phyloP scores from a whole-genome alignment of 2,329 filamentous ascomycete genomes.

The Neofusicoccum parvum region DNA sequence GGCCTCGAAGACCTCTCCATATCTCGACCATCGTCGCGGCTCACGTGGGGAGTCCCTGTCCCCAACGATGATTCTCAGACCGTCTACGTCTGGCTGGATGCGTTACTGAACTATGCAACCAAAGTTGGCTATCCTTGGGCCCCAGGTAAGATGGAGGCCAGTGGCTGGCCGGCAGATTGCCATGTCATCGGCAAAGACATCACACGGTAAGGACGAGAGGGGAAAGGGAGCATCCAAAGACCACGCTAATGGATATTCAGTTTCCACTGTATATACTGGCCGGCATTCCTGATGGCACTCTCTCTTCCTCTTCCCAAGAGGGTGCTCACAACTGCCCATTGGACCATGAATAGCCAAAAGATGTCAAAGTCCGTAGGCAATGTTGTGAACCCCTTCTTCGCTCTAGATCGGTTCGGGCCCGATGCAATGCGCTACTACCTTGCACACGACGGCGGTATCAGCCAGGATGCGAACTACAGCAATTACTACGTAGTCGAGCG shows the following conservation, averaged over 20 bases:
- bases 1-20: slow-evolving; percentile 87
- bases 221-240: not conserved
- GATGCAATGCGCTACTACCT: slow-evolving; percentile 91
- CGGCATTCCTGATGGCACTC: slow-evolving; percentile 88
- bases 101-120: slow-evolving; percentile 90
- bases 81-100: slow-evolving; percentile 98
- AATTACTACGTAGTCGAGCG: slow-evolving; percentile 73
- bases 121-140: slow-evolving; percentile 83
- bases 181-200: slow-evolving; percentile 98
- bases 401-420: slow-evolving; percentile 82
- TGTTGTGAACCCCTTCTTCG: slow-evolving; percentile 91
- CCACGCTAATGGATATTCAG: not conserved
- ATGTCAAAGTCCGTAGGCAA: slow-evolving; percentile 98
- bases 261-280: slow-evolving; percentile 98
- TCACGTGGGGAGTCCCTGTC: slow-evolving; percentile 87
- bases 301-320: slow-evolving; percentile 76
- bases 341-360: slow-evolving; percentile 88
- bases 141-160: slow-evolving; percentile 57
- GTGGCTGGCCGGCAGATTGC: slow-evolving; percentile 86
- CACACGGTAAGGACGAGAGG: slow-evolving; percentile 55
- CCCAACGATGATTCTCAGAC: slow-evolving; percentile 84
- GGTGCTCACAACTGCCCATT: slow-evolving; percentile 88
- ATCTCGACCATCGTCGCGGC: slow-evolving; percentile 74
- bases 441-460: slow-evolving; percentile 74
- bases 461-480: slow-evolving; percentile 79